phyloP scores from a whole-genome alignment of 495 filamentous ascomycete species.

The Evernia prunastri region DNA sequence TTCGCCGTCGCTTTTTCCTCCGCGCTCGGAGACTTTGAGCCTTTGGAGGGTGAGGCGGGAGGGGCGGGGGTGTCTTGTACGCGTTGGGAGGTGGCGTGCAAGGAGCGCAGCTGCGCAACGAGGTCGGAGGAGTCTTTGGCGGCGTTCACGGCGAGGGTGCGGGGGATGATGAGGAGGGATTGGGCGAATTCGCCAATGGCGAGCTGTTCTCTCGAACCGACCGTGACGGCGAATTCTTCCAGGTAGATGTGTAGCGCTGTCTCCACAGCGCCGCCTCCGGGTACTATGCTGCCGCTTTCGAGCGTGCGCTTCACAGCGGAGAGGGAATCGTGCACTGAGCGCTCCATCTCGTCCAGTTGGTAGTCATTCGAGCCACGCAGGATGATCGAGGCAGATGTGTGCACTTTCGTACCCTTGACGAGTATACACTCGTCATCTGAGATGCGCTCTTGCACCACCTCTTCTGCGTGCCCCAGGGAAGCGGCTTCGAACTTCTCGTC shows the following conservation, averaged over 20 bases:
- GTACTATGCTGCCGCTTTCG: conserved; percentile 94
- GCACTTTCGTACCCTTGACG: conserved; percentile 89
- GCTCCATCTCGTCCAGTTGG: conserved; percentile 98
- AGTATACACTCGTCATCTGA: conserved; percentile 98
- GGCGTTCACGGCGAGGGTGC: conserved; percentile 94
- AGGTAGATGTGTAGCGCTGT: conserved; percentile 99
- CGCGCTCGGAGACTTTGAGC: conserved; percentile 13
- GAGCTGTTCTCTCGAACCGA: conserved; percentile 94
- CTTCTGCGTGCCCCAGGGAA: conserved; percentile 82
- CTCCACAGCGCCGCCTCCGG: conserved; percentile 93
- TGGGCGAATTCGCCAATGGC: conserved; percentile 97
- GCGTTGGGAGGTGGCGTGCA: conserved; percentile 90
- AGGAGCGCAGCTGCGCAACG: conserved; percentile 87
- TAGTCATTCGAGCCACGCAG: conserved; percentile 95
- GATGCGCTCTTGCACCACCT: conserved; percentile 93
- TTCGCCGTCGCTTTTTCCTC: conserved; percentile 66
- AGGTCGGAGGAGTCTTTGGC: conserved; percentile 94
- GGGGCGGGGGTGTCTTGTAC: conserved; percentile 65
- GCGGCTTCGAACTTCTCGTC: conserved; percentile 94
- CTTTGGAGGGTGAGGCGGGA: conserved; percentile 23
- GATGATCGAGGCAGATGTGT: conserved; percentile 92
- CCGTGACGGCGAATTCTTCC: conserved; percentile 98
- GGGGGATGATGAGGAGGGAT: conserved; percentile 88
- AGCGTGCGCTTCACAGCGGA: conserved; percentile 95
- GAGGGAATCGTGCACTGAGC: conserved; percentile 92